These are phyloP conservation scores for Fusarium sp. DNA, from an alignment of 2,329 filamentous ascomycete genomes.

Conservation along the genomic window DNA sequence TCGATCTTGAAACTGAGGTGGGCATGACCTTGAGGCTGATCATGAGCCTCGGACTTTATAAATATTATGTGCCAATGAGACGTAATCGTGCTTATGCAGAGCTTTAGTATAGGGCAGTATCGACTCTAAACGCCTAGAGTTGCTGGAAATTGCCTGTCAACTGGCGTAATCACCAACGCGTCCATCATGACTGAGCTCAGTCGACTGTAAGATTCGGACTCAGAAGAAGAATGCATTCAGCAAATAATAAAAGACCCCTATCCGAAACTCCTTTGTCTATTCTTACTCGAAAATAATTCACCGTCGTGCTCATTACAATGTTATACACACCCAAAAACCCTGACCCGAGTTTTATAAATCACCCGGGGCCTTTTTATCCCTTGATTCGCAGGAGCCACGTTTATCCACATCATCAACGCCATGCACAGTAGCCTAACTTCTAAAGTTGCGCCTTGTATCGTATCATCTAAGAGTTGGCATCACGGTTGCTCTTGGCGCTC, in stretches of 20 bases:
- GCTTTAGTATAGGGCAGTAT: background rate
- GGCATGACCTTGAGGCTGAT: slow-evolving; percentile 15
- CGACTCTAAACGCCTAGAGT: background rate
- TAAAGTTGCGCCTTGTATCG: background rate
- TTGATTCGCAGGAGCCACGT: background rate
- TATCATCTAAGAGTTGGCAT: slow-evolving; percentile 68
- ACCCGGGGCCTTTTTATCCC: background rate
- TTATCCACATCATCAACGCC: background rate
- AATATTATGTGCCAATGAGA: background rate
- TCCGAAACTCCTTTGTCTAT: slow-evolving; percentile 22
- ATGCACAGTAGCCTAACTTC: background rate
- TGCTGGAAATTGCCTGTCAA: background rate
- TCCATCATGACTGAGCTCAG: background rate
- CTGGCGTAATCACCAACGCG: background rate
- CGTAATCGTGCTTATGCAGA: background rate
- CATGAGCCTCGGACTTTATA: slow-evolving; percentile 8
- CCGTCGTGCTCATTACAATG: slow-evolving; percentile 23
- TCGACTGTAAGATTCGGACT: background rate
- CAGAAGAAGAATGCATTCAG: background rate
- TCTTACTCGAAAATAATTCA: slow-evolving; percentile 3
- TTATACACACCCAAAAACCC: slow-evolving; percentile 14
- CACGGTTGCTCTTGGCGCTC: slow-evolving; percentile 89
- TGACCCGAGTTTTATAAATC: background rate
- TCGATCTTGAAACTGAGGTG: background rate
- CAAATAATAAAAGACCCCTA: background rate